A percentile compares a stretch with the other conserved stretches of the same genome.
phyloP scores from a whole-genome alignment of 805 yeast species.

The Yarrowia porcina region DNA sequence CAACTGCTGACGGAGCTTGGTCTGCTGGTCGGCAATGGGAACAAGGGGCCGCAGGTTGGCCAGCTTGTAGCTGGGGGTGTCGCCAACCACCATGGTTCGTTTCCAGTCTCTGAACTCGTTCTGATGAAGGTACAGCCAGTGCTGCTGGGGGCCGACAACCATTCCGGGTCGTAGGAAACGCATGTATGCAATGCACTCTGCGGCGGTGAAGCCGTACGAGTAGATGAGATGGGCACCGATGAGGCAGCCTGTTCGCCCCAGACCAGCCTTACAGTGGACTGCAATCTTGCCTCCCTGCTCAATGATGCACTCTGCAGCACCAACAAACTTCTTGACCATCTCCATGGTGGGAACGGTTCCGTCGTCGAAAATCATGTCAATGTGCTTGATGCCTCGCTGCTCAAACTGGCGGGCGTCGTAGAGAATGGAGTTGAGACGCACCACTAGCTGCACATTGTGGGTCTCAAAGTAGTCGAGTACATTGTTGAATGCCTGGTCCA shows the following conservation, averaged over 20 bases:
- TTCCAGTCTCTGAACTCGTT: constrained; percentile 96
- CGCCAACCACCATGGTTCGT: constrained; percentile 79
- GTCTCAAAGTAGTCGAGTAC: constrained; percentile 74
- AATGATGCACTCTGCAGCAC: constrained; percentile 89
- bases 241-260: constrained; percentile 96
- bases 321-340: constrained; percentile 86
- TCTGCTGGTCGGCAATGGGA: constrained; percentile 30
- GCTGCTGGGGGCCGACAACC: constrained; percentile 99
- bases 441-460: constrained; percentile 81
- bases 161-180: constrained; percentile 96
- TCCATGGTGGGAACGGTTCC: constrained; percentile 97
- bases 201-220: constrained; percentile 95
- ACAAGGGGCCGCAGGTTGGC: constrained; percentile 41
- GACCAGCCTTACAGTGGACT: constrained; percentile 98
- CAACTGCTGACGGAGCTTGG: constrained; percentile 4
- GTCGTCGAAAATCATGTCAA: constrained; percentile 96
- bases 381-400: constrained; percentile 76
- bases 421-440: constrained; percentile 85
- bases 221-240: constrained; percentile 96
- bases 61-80: constrained; percentile 49
- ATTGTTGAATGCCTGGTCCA: constrained; percentile 51
- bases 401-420: constrained; percentile 84
- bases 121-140: constrained; percentile 95
- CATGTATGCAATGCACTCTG: constrained; percentile 94
- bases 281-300: constrained; percentile 88